Evolutionary conservation across 2,329 filamentous ascomycete species (phyloP).

Genomic region (Penicillium sp.): DNA sequence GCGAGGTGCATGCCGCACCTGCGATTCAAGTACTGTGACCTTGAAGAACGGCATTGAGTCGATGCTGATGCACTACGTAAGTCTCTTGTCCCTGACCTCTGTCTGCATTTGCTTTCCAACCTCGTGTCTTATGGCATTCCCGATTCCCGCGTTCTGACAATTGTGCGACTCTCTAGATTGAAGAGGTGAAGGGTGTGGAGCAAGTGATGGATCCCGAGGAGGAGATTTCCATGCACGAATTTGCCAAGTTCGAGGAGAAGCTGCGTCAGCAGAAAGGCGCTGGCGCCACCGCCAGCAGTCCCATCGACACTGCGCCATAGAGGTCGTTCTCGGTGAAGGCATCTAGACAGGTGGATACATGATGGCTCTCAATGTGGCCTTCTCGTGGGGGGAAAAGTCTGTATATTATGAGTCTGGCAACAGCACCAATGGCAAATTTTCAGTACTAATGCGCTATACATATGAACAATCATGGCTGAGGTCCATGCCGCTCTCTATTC

Average conservation of each 20-base stretch:
- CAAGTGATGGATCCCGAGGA: constrained; percentile 91
- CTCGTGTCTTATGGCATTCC: not conserved
- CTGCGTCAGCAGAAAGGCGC: constrained; percentile 53
- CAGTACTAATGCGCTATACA: no score
- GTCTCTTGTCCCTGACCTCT: constrained; percentile 31
- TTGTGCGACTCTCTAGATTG: constrained; percentile 56
- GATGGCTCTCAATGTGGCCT: no score
- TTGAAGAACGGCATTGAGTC: constrained; percentile 97
- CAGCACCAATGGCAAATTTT: no score
- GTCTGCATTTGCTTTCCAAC: not conserved
- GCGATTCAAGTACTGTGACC: constrained; percentile 93
- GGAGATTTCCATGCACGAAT: constrained; percentile 77
- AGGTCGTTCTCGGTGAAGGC: not conserved
- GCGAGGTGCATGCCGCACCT: constrained; percentile 87
- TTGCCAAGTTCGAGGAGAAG: constrained; percentile 92
- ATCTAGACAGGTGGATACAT: not conserved
- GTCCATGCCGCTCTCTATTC: no score
- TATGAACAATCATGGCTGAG: no score
- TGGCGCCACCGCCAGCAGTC: constrained; percentile 47
- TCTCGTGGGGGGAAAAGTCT: not conserved
- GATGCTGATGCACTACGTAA: constrained; percentile 94
- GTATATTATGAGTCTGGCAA: not conserved
- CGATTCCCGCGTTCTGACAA: constrained; percentile 11
- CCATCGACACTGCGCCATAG: constrained; percentile 46
- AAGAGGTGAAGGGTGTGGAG: constrained; percentile 87